A percentile compares a stretch with the other conserved stretches of the same genome.
Conservation (phyloP, 2,329 filamentous ascomycete genomes). For the Colletotrichum incanum region DNA sequence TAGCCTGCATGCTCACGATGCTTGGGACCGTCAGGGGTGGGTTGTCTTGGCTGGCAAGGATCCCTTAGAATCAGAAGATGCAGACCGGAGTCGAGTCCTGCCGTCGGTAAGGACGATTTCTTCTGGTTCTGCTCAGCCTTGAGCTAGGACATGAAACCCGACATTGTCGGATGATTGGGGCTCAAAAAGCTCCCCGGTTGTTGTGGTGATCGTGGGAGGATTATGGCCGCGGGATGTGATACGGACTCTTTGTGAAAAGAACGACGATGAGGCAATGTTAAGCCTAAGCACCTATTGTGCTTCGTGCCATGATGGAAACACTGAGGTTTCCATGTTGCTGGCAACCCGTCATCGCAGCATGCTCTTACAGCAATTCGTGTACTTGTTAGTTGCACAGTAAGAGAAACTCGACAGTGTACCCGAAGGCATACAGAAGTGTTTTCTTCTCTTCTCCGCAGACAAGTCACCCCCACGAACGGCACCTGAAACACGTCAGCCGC, state of each 20-base stretch:
- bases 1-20: conserved; percentile 7
- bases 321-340: too few relatives aligned
- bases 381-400: too few relatives aligned
- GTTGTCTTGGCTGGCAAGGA: background rate
- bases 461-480: conserved; percentile 17
- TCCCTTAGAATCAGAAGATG: conserved; percentile 26
- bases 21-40: conserved; percentile 26
- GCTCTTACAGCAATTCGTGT: background rate
- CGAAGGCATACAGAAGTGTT: conserved; percentile 30
- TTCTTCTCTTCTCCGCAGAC: conserved; percentile 13
- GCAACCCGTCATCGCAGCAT: too few relatives aligned
- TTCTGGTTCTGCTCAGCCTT: conserved; percentile 4
- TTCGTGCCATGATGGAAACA: background rate
- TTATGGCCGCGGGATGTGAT: background rate
- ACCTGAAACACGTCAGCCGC: conserved; percentile 38
- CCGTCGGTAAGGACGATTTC: conserved; percentile 6
- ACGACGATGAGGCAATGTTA: background rate
- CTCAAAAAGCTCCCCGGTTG: background rate
- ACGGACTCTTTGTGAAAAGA: background rate
- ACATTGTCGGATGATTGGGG: conserved; percentile 1
- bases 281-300: background rate
- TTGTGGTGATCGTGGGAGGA: conserved; percentile 21
- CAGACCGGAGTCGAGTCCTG: conserved; percentile 28
- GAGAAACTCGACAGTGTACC: background rate
- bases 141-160: conserved; percentile 29